Conservation (phyloP, 1,139 yeast species). For the Meyerozyma carpophila region DNA sequence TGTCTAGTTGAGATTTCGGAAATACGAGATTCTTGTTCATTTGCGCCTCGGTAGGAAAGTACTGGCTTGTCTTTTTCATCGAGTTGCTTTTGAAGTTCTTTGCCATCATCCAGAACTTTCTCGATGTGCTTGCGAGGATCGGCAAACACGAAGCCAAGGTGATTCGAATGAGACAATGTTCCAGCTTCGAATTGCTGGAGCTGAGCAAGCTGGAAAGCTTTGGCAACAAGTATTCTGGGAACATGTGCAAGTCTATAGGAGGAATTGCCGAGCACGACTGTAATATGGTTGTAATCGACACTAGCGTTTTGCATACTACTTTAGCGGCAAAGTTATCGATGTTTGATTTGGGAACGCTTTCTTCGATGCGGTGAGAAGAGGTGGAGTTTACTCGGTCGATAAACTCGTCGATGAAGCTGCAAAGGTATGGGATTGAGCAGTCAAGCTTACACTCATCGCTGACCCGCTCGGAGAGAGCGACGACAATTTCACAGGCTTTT, state of each 20-base stretch:
- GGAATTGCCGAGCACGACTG: constrained; percentile 62
- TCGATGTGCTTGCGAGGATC: constrained; percentile 56
- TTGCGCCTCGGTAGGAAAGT: constrained; percentile 4
- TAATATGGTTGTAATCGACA: constrained; percentile 55
- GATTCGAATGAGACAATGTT: constrained; percentile 45
- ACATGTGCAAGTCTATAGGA: constrained; percentile 69
- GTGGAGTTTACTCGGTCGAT: constrained; percentile 11
- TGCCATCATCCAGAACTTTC: constrained; percentile 62
- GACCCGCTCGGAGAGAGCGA: constrained; percentile 71
- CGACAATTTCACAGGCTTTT: constrained; percentile 69
- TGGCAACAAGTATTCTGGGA: constrained; percentile 81
- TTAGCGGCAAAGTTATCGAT: constrained; percentile 17
- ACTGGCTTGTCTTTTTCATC: constrained; percentile 5
- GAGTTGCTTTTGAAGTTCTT: constrained; percentile 43
- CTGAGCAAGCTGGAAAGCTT: constrained; percentile 47
- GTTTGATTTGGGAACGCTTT: neutral
- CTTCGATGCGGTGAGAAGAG: constrained; percentile 1
- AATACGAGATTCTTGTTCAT: constrained; percentile 14
- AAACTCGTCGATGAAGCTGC: constrained; percentile 39
- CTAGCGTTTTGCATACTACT: constrained; percentile 60
- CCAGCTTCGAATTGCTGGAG: constrained; percentile 19
- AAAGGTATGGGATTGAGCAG: constrained; percentile 74
- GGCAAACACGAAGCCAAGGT: constrained; percentile 75
- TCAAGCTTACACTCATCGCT: constrained; percentile 84
- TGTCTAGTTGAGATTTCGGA: constrained; percentile 25